Evolutionary conservation across 2,329 filamentous ascomycete genomes (phyloP), one percentile per base, ranked within the genome.

Genomic region (Microcyclosporella mali): DNA sequence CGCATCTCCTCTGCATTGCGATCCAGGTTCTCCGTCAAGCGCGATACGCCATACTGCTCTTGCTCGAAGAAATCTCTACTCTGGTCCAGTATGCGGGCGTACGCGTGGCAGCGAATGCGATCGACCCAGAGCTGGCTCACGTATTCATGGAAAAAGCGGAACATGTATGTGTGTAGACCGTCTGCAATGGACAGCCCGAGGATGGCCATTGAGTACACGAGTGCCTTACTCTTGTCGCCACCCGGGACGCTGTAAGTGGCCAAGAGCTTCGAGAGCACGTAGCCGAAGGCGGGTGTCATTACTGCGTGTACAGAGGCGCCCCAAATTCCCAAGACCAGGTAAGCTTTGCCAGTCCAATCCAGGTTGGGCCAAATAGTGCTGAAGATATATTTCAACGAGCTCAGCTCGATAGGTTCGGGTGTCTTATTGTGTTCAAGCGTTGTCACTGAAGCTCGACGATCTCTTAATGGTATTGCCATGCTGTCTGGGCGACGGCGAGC

Each of bases 1-100:
- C 85, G 78, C 78, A 92, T 89, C 59, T 95, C 88, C 60, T 97
- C 88, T 0, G 84, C 85, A 55, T 87, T 85, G 12, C 84, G 77
- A 56, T 94, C 87, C 0, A 97, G 73, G 33, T 77, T 83, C 47
- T 86, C 81, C 1, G 74, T 79, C 32, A 97, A 72, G 2, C 73
- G 71, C 1, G 72, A 70, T 0, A 83, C 69, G 0, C 75, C 78
- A 61, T 92, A 85, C 27, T 72, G 70, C 2, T 82, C 72, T 37
- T 74, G 69, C 50, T 88, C 82, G 54, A 94, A 94, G 82, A 88
- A 97, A 3, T 75, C 66, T 47, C 77, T 81, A 1, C 86, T 84
- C 58, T 95, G 90, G 30, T 76, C 72, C 1, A 97, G 70, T 12
- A 95, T 79, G 1, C 77, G 74, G 37, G 71, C 72, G 51, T 94